phyloP scores from a whole-genome alignment of 148 eudicot species.

The Salicornia ramosissima region DNA sequence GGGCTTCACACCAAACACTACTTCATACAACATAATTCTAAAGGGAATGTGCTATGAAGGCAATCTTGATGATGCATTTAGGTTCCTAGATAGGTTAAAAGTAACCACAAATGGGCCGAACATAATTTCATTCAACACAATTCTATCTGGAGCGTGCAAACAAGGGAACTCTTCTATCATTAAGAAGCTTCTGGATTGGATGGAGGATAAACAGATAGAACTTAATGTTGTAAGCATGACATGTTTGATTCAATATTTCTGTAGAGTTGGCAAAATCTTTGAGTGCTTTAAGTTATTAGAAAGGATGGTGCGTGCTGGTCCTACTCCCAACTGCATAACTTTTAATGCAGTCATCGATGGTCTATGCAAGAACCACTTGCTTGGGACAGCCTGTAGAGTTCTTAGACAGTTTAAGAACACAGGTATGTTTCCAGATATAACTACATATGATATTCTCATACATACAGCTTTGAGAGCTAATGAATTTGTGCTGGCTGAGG shows the following conservation, averaged over 20 bases:
- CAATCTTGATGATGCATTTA: slow-evolving; percentile 32
- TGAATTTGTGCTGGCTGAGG: slow-evolving; percentile 27
- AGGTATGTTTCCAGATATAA: slow-evolving; percentile 36
- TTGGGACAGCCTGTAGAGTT: slow-evolving; percentile 29
- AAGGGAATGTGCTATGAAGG: slow-evolving; percentile 41
- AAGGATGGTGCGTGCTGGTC: slow-evolving; percentile 37
- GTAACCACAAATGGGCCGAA: slow-evolving; percentile 41
- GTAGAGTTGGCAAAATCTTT: slow-evolving; percentile 30
- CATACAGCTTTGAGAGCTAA: slow-evolving; percentile 34
- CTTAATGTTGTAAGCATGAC: slow-evolving; percentile 40
- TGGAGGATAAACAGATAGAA: slow-evolving; percentile 44
- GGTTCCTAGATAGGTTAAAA: slow-evolving; percentile 33
- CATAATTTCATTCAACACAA: slow-evolving; percentile 45
- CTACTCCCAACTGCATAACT: slow-evolving; percentile 38
- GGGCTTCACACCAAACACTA: slow-evolving; percentile 41
- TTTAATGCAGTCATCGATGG: slow-evolving; percentile 36
- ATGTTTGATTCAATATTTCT: slow-evolving; percentile 49
- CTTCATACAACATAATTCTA: slow-evolving; percentile 42
- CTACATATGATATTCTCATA: slow-evolving; percentile 48
- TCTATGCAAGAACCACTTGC: slow-evolving; percentile 44
- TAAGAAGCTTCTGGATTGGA: slow-evolving; percentile 31
- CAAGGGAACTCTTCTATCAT: slow-evolving; percentile 32
- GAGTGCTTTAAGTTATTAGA: slow-evolving; percentile 40
- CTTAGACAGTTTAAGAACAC: slow-evolving; percentile 28
- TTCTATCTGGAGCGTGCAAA: slow-evolving; percentile 54